phyloP scores from a whole-genome alignment of 331 rosid genomes.

The Erythrophleum ivorense region DNA sequence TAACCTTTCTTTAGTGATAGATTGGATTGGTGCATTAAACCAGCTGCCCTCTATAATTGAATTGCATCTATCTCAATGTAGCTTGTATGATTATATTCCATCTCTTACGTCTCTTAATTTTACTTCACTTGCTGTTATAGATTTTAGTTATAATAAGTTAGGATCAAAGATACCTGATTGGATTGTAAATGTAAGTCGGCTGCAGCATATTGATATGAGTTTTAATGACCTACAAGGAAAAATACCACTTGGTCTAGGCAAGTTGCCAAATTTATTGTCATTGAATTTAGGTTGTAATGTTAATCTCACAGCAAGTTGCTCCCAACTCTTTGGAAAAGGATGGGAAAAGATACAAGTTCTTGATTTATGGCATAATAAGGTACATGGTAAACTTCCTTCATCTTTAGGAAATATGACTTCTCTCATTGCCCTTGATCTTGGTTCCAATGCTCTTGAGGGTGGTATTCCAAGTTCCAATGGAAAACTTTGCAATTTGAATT shows the following conservation, averaged over 20 bases:
- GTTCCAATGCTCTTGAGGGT: slow-evolving; percentile 33
- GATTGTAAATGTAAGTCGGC: slow-evolving; percentile 48
- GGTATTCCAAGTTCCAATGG: slow-evolving; percentile 53
- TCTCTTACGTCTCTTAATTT: slow-evolving; percentile 36
- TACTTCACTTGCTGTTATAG: slow-evolving; percentile 47
- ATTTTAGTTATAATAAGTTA: slow-evolving; percentile 32
- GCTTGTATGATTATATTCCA: slow-evolving; percentile 34
- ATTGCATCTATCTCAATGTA: slow-evolving; percentile 36
- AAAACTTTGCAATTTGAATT: slow-evolving; percentile 33
- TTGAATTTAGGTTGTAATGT: slow-evolving; percentile 16
- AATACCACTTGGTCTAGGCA: slow-evolving; percentile 50
- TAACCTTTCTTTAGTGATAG: slow-evolving; percentile 42
- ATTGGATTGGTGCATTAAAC: slow-evolving; percentile 37
- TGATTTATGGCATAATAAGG: background rate
- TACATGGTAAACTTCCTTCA: slow-evolving; percentile 50
- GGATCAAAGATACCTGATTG: slow-evolving; percentile 49
- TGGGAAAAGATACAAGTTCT: slow-evolving; percentile 45
- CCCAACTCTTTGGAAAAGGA: slow-evolving; percentile 41
- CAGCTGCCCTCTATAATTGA: slow-evolving; percentile 36
- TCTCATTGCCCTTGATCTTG: slow-evolving; percentile 41
- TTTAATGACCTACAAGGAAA: slow-evolving; percentile 38
- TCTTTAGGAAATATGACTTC: slow-evolving; percentile 51
- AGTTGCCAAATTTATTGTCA: slow-evolving; percentile 35
- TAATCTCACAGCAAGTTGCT: slow-evolving; percentile 47
- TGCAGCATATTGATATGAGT: slow-evolving; percentile 36